phyloP scores from a whole-genome alignment of 2,329 filamentous ascomycete species.

The Arthroderma uncinatum region DNA sequence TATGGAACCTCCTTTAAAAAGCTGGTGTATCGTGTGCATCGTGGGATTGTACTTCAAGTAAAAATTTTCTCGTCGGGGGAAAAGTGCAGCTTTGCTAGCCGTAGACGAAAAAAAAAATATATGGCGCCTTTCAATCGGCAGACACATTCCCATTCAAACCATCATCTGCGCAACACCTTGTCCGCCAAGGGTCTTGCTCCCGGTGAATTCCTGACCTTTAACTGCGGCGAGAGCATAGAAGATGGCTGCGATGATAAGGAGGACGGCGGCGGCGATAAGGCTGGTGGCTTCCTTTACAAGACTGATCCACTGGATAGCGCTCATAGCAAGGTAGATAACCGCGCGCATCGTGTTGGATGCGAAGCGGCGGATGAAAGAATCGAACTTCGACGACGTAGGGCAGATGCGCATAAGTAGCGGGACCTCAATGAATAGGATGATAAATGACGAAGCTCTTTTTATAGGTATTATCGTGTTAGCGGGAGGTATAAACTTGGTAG shows the following conservation, averaged over 20 bases:
- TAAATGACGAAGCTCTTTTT: slow-evolving; percentile 53
- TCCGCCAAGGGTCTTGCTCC: slow-evolving; percentile 90
- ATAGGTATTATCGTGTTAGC: slow-evolving; percentile 27
- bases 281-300: slow-evolving; percentile 53
- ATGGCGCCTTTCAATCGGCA: background rate
- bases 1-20: background rate
- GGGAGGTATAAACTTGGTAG: slow-evolving; percentile 9
- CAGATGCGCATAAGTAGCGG: slow-evolving; percentile 94
- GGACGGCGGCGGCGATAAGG: slow-evolving; percentile 74
- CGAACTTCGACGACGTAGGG: slow-evolving; percentile 83
- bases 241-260: slow-evolving; percentile 62
- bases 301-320: slow-evolving; percentile 72
- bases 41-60: background rate
- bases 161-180: slow-evolving; percentile 97
- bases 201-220: slow-evolving; percentile 37
- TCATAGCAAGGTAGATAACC: slow-evolving; percentile 72
- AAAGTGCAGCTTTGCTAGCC: background rate
- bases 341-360: slow-evolving; percentile 97
- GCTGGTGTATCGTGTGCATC: background rate
- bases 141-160: slow-evolving; percentile 43
- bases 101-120: background rate
- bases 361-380: slow-evolving; percentile 78
- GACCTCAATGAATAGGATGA: slow-evolving; percentile 79
- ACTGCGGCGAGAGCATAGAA: slow-evolving; percentile 55
- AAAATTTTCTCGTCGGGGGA: background rate